Evolutionary conservation across 768 basidiomycete genomes (phyloP), one percentile per base, ranked within the genome.

Genomic region (Russula dissimulans): DNA sequence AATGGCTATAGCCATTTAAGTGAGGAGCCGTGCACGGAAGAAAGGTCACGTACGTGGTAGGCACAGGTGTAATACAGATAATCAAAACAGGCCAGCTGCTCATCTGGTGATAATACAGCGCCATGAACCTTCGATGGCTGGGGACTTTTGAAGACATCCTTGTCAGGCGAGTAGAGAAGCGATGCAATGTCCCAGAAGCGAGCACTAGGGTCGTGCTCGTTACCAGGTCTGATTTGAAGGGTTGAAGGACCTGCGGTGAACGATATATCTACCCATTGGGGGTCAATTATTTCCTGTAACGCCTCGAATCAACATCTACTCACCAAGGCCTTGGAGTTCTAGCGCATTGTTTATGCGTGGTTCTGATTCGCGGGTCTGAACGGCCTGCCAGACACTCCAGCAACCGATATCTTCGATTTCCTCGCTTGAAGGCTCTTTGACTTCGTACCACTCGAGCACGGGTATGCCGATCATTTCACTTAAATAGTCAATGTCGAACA

Each of bases 301-400:
- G 3, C 5, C 34, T 3, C 11, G 11, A 41, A 14, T 4, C 15
- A 12, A 17, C 5, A 34, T 44, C 8, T 54, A 52, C 69, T 57
- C 54, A 73, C 73, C 75, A 14, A 76, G 68, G 18, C 65, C 63
- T 15, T 75, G 61, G 46, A 61, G 67, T 7, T 54, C 14, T 3
- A 71, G 69, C 15, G 70, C 67, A 9, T 61, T 56, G 61, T 69
- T 73, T 5, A 46, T 8, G 22, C 74, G 63, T 4, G 73, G 69
- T 5, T 39, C 34, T 43, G 65, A 57, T 41, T 72, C 71, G 36
- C 66, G 61, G 34, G 57, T 65, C 51, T 72, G 69, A 39, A 71
- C 69, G 9, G 70, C 67, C 42, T 73, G 71, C 77, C 77, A 78
- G 9, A 74, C 62, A 63, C 72, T 74, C 77, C 77, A 78, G 60